Evolutionary conservation across 2,329 filamentous ascomycete genomes (phyloP).

Genomic region (Phyllosticta citrichinensis): DNA sequence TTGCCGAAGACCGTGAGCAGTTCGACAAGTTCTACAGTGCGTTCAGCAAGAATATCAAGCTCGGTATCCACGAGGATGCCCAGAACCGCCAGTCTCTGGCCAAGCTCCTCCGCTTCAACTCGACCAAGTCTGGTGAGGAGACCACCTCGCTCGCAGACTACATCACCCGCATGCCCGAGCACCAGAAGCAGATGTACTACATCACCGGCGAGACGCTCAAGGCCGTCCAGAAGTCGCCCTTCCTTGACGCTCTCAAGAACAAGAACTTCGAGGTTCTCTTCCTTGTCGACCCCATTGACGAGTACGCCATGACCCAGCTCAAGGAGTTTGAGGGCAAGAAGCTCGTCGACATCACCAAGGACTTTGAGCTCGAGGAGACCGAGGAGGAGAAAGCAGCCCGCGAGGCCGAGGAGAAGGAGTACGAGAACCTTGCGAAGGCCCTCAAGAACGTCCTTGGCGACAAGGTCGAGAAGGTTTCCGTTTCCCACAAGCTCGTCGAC

Average conservation of each 20-base stretch:
- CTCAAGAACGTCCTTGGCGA: slow-evolving; percentile 99
- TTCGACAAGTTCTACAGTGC: slow-evolving; percentile 99
- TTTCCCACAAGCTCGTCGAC: slow-evolving; percentile 92
- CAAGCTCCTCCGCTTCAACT: slow-evolving; percentile 98
- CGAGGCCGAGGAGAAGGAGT: slow-evolving; percentile 98
- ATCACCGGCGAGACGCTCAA: slow-evolving; percentile 99
- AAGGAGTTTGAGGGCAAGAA: slow-evolving; percentile 99
- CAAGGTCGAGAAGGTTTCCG: slow-evolving; percentile 99
- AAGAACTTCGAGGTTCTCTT: slow-evolving; percentile 99
- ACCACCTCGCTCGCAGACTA: slow-evolving; percentile 92
- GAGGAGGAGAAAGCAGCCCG: slow-evolving; percentile 97
- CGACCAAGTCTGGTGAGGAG: slow-evolving; percentile 97
- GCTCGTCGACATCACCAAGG: slow-evolving; percentile 99
- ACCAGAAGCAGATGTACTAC: slow-evolving; percentile 99
- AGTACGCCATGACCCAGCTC: slow-evolving; percentile 98
- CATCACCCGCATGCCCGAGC: slow-evolving; percentile 97
- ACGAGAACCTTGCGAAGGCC: slow-evolving; percentile 83
- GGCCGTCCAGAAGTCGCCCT: slow-evolving; percentile 94
- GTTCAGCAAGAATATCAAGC: slow-evolving; percentile 99
- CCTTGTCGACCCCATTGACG: slow-evolving; percentile 97
- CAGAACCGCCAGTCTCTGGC: slow-evolving; percentile 90
- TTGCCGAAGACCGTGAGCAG: slow-evolving; percentile 98
- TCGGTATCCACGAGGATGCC: slow-evolving; percentile 98
- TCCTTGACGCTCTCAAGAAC: slow-evolving; percentile 96
- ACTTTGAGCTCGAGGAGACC: slow-evolving; percentile 99